Evolutionary conservation across 129 eudicot species (phyloP).

Genomic region (Lonicera japonica): DNA sequence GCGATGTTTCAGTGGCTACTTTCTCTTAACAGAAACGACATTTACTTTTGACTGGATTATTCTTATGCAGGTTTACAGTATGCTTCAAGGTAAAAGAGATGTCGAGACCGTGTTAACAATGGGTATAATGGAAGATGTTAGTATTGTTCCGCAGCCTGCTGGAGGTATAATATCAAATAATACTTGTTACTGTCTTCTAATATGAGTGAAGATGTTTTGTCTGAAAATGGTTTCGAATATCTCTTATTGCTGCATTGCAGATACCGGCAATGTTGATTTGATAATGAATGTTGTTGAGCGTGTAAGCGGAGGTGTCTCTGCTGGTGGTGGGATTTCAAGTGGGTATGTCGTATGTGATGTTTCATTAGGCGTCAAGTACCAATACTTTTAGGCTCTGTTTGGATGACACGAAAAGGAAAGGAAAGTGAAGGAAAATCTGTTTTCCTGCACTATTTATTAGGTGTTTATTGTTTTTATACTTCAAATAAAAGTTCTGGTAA

Average conservation of each 20-base stretch:
- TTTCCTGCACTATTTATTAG: too few relatives aligned
- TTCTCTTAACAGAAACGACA: background rate
- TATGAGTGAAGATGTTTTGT: background rate
- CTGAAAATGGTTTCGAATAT: background rate
- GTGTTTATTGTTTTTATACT: too few relatives aligned
- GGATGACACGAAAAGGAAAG: too few relatives aligned
- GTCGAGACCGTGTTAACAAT: conserved; percentile 91
- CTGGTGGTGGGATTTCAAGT: conserved; percentile 98
- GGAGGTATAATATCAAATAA: conserved; percentile 56
- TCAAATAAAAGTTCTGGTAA: too few relatives aligned
- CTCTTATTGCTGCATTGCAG: conserved; percentile 23
- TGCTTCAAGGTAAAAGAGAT: conserved; percentile 98
- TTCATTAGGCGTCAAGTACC: conserved; percentile 5
- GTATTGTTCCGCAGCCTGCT: conserved; percentile 98
- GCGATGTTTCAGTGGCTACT: background rate
- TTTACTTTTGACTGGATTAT: conserved; percentile 1
- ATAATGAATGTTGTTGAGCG: conserved; percentile 93
- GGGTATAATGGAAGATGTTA: conserved; percentile 99
- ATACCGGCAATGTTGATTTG: conserved; percentile 87
- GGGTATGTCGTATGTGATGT: conserved; percentile 88
- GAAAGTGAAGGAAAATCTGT: too few relatives aligned
- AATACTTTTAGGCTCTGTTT: background rate
- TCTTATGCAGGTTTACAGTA: conserved; percentile 73
- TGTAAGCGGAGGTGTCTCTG: conserved; percentile 90
- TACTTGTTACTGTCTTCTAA: background rate